Percentiles rank a stretch among this genome's conserved stretches.
Evolutionary conservation across 768 basidiomycete species (phyloP).

Genomic region (Xerocomus brunneocitrinus): DNA sequence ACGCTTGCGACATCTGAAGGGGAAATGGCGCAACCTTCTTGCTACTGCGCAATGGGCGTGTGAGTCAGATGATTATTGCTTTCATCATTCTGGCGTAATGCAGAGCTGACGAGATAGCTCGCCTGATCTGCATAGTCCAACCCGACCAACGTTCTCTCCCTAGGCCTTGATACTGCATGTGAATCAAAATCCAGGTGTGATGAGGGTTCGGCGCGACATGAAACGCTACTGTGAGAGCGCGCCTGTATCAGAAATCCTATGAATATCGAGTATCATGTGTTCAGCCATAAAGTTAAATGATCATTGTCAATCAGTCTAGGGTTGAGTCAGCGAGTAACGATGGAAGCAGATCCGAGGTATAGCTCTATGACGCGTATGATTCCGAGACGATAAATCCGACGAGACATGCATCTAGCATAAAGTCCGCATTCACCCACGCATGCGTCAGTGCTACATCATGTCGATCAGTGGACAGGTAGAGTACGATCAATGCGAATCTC

Average conservation of each 20-base stretch:
- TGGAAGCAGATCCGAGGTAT: background rate
- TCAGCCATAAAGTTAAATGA: background rate
- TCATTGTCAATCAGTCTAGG: background rate
- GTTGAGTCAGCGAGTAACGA: background rate
- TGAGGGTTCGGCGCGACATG: background rate
- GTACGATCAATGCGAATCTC: slow-evolving; percentile 23
- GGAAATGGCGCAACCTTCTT: slow-evolving; percentile 18
- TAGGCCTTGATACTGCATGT: background rate
- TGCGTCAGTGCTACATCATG: slow-evolving; percentile 70
- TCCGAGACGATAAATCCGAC: slow-evolving; percentile 87
- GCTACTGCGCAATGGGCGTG: slow-evolving; percentile 6
- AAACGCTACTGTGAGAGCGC: background rate
- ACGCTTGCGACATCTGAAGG: slow-evolving; percentile 7
- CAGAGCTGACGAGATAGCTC: background rate
- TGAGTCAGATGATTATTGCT: slow-evolving; percentile 11
- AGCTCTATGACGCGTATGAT: slow-evolving; percentile 39
- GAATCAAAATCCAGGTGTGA: background rate
- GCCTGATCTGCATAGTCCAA: background rate
- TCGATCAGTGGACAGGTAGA: slow-evolving; percentile 1
- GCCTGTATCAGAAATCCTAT: no score
- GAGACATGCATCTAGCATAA: slow-evolving; percentile 90
- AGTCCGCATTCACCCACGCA: slow-evolving; percentile 95
- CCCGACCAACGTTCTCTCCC: background rate
- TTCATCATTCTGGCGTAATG: slow-evolving; percentile 8
- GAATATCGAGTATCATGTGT: background rate